Evolutionary conservation across 2,329 filamentous ascomycete genomes (phyloP).

Genomic region (Epichloe coenophiala): DNA sequence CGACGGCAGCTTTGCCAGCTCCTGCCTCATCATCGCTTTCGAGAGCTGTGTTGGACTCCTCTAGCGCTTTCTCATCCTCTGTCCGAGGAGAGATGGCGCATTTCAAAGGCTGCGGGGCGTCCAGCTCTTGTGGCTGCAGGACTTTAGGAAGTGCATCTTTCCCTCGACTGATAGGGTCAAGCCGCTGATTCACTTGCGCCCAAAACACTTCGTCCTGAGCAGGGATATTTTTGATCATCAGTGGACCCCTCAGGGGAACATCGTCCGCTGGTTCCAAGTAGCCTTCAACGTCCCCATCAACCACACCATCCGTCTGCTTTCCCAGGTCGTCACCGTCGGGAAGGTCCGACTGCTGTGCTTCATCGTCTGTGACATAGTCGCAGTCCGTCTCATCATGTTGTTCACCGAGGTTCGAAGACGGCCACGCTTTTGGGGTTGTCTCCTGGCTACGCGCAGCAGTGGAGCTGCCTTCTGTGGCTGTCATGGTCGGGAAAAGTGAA

Average conservation of each 20-base stretch:
- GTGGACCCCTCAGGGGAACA: conserved; percentile 33
- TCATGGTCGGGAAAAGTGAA: conserved; percentile 33
- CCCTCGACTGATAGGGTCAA: conserved; percentile 34
- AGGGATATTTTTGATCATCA: conserved; percentile 42
- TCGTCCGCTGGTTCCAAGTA: conserved; percentile 30
- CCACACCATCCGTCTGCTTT: not conserved
- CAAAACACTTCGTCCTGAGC: conserved; percentile 43
- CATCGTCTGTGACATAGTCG: not conserved
- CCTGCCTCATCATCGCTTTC: conserved; percentile 14
- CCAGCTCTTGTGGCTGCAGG: conserved; percentile 11
- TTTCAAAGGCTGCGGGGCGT: conserved; percentile 1
- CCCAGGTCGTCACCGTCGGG: not conserved
- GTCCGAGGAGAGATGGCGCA: not conserved
- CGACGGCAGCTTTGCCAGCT: conserved; percentile 15
- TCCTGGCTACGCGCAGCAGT: conserved; percentile 15
- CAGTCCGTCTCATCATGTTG: not conserved
- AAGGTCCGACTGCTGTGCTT: not conserved
- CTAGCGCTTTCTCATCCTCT: conserved; percentile 11
- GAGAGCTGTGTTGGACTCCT: conserved; percentile 1
- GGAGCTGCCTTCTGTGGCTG: conserved; percentile 23
- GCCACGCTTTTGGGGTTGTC: conserved; percentile 16
- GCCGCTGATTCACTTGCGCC: conserved; percentile 33
- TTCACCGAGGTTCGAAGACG: not conserved
- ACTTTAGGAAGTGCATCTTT: conserved; percentile 33
- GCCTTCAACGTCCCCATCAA: conserved; percentile 11